Percentiles rank a stretch among this genome's conserved stretches.
Evolutionary conservation across 2,329 filamentous ascomycete species (phyloP).

Genomic region (Arthrinium phaeospermum): DNA sequence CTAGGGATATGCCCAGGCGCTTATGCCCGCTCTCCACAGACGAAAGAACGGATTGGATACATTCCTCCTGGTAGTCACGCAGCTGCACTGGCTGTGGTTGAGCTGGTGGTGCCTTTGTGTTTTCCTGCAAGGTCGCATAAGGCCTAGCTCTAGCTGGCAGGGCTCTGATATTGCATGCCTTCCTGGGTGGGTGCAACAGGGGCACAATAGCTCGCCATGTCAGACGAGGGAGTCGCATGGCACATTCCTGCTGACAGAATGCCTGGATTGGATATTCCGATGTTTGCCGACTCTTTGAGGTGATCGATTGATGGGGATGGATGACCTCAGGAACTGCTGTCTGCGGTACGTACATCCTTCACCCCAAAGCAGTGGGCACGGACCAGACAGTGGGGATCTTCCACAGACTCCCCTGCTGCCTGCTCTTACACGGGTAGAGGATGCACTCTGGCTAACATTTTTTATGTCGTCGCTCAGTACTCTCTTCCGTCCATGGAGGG

Average conservation of each 20-base stretch:
- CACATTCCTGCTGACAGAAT: background rate
- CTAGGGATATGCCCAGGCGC: slow-evolving; percentile 81
- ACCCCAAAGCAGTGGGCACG: background rate
- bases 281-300: background rate
- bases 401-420: background rate
- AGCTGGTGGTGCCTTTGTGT: background rate
- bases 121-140: slow-evolving; percentile 24
- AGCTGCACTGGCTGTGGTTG: slow-evolving; percentile 56
- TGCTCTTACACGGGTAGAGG: background rate
- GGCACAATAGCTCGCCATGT: background rate
- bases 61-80: slow-evolving; percentile 89
- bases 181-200: background rate
- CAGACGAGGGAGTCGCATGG: background rate
- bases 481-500: background rate
- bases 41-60: slow-evolving; percentile 78
- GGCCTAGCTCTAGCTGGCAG: background rate
- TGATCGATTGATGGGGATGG: background rate
- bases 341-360: background rate
- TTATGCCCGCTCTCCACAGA: slow-evolving; percentile 75
- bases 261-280: background rate
- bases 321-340: background rate
- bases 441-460: background rate
- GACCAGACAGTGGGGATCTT: background rate
- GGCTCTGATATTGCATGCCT: background rate
- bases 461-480: background rate